phyloP scores from a whole-genome alignment of 257 asterid species.

The Prunella vulgaris region DNA sequence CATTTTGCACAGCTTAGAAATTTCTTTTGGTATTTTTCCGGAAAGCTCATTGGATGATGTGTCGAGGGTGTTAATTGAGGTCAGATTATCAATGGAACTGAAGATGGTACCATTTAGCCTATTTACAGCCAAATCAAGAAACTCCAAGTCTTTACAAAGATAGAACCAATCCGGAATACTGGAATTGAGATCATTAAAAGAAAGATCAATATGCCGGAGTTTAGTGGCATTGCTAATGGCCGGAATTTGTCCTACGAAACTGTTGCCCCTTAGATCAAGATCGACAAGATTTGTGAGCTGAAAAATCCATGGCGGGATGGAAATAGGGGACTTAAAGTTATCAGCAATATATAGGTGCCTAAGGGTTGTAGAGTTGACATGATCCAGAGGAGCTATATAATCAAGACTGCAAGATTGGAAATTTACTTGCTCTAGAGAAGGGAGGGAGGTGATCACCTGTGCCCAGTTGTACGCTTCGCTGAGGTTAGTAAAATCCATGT shows the following conservation, averaged over 20 bases:
- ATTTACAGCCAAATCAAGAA: not conserved
- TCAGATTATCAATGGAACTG: constrained; percentile 23
- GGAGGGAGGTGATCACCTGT: constrained; percentile 4
- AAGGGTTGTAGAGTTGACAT: constrained; percentile 16
- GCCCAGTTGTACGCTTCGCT: not conserved
- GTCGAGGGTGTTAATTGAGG: constrained; percentile 8
- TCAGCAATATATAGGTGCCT: not conserved
- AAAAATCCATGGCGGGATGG: constrained; percentile 21
- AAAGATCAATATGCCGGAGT: constrained; percentile 22
- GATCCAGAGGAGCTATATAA: not conserved
- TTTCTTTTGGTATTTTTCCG: constrained; percentile 1
- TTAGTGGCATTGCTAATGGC: constrained; percentile 12
- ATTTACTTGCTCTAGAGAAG: not conserved
- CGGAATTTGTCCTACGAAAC: constrained; percentile 4
- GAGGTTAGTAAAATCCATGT: not conserved
- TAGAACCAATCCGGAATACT: constrained; percentile 36
- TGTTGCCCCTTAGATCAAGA: not conserved
- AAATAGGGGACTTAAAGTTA: not conserved
- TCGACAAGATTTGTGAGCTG: constrained; percentile 10
- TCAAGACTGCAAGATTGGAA: constrained; percentile 7
- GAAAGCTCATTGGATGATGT: not conserved
- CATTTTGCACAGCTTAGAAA: not conserved
- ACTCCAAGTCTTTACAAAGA: constrained; percentile 13
- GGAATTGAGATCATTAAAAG: constrained; percentile 16
- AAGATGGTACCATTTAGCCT: constrained; percentile 22